Percentiles rank a stretch among this genome's conserved stretches.
These are phyloP conservation scores for Hordeum marinum DNA, from an alignment of 176 grass and related monocot species.

Conservation along the genomic window DNA sequence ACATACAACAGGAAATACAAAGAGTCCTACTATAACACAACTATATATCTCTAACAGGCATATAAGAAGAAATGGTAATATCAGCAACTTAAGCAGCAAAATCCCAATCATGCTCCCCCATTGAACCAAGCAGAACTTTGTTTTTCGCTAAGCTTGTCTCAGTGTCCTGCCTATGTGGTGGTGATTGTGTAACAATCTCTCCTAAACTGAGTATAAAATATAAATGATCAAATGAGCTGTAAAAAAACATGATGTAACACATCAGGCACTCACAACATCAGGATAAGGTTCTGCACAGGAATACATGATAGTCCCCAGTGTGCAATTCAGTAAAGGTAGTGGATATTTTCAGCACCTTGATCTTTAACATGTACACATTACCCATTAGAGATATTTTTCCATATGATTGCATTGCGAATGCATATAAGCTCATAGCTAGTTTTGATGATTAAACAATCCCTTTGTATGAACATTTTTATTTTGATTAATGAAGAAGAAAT, in stretches of 20 bases:
- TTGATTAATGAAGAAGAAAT: background rate
- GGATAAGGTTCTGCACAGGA: background rate
- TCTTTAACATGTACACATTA: conserved; percentile 15
- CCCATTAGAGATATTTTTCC: background rate
- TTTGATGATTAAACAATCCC: background rate
- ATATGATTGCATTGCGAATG: background rate
- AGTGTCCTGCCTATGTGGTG: background rate
- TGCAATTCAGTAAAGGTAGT: background rate
- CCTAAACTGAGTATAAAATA: background rate
- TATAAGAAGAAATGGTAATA: background rate
- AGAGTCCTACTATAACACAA: background rate
- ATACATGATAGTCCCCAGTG: background rate
- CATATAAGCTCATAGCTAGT: background rate
- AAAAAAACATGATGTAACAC: background rate
- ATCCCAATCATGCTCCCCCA: background rate
- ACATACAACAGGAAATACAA: background rate
- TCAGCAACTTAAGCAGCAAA: background rate
- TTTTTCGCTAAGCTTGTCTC: background rate
- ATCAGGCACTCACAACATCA: background rate
- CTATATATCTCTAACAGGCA: background rate
- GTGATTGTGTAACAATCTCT: background rate
- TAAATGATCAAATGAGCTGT: background rate
- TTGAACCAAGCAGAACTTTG: background rate
- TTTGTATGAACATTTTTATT: background rate
- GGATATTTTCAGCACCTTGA: background rate